Base-by-base conservation (phyloP, 1,284 basidiomycete species). In the Malassezia vespertilionis region DNA sequence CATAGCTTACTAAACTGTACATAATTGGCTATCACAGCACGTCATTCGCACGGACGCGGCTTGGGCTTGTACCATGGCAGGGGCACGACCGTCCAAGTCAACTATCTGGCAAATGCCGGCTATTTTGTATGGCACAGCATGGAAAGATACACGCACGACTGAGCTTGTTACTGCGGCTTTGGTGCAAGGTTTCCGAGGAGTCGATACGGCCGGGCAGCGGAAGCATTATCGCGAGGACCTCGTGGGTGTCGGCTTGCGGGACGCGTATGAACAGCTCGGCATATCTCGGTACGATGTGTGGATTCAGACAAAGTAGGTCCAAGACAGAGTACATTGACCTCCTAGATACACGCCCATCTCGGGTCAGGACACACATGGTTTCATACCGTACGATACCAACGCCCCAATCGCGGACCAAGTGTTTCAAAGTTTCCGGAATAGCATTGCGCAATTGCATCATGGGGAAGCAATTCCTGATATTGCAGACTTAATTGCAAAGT, bases 141-240 rank as follows among this genome's bases (percentile, higher is more conserved):
- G 65, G 66, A 69, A 69, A 32, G 55, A 44, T 12, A 52, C 52
- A 30, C 55, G 44, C 10, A 68, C 66, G 0, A 41, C 52, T 3
- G 52, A 59, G 4, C 58, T 65, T 9, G 58, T 67, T 12, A 49
- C 55, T 18, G 41, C 53, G n/a, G 65, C 65, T 3, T 50, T 67
- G 15, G 45, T 48, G 1, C 46, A 56, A 27, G 66, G 66, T 3
- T 69, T 69, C 41, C 56, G 61, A 6, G 66, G 60, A 15, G 54
- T 69, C 33, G 66, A 69, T 46, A 63, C 61, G 2, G 63, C 66
- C 15, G 66, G 45, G 3, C 66, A 69, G 40, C 58, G 56, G 22
- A 67, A 67, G 36, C 66, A 69, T 49, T 69, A 69, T 39, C 56
- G 61, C 22, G 64, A 69, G 41, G 65, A 65, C 31, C 53, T 62